Evolutionary conservation across 768 basidiomycete genomes (phyloP), one percentile per base, ranked within the genome.

Genomic region (Leccinellum rugosiceps): DNA sequence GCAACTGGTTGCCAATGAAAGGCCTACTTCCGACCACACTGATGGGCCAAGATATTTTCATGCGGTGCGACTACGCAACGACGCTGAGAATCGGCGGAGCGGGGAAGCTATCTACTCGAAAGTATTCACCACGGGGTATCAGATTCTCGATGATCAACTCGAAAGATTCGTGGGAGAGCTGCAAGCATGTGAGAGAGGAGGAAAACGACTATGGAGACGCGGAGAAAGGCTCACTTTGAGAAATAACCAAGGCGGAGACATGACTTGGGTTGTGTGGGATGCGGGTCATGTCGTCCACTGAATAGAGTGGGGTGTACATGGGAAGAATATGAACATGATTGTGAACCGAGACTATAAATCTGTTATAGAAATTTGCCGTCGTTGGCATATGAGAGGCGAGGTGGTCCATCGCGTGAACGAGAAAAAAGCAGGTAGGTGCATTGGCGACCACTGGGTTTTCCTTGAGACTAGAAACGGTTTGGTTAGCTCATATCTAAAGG

Each of bases 201-300:
- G 57, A 25, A 54, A 44, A 23, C 21, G 13, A 35, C 15, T 31
- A 50, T 56, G 59, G 62, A 4, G 58, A 41, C 45, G 57, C 15
- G 59, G 61, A 3, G 59, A 58, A 44, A 34, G 5, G 10, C 38
- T 60, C 6, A 34, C 28, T n/a, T 41, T 59, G 9, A 45, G 10
- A 14, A 56, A 52, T 19, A 38, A 10, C 19, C 48, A 14, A 32
- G 26, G 23, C 2, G 25, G 32, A 25, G 34, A 35, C 17, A 21
- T 10, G 54, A 25, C 32, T 13, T 65, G 66, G 63, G 50, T 17
- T 4, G 66, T 68, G 28, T 67, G 57, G 66, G 63, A 65, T 55
- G 63, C 53, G 6, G 59, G 53, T 48, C 38, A 41, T 47, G 43
- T 52, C 38, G 30, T 28, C 34, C 21, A 47, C 21, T 56, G 35